A percentile compares a stretch with the other conserved stretches of the same genome.
Evolutionary conservation across 169 alveolate species (phyloP).

Genomic region (Plasmodium berghei): DNA sequence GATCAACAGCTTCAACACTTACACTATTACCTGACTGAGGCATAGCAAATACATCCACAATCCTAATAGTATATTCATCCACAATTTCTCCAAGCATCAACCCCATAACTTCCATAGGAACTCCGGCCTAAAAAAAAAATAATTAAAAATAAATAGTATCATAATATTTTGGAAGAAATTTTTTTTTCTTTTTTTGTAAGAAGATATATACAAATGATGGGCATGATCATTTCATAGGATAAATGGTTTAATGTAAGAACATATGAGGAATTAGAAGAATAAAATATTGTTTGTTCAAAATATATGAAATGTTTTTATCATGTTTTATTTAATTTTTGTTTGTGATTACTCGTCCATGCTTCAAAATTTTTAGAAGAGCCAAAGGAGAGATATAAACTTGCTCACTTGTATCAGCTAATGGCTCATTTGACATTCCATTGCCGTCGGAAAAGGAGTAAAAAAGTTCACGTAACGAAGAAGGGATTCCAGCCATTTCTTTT

Average conservation of each 20-base stretch:
- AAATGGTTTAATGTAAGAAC: too few relatives aligned
- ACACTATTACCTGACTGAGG: constrained; percentile 99
- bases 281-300: too few relatives aligned
- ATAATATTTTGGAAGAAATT: neutral
- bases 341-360: constrained; percentile 96
- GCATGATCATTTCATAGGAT: too few relatives aligned
- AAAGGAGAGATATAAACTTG: constrained; percentile 97
- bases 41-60: constrained; percentile 99
- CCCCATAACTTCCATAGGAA: constrained; percentile 99
- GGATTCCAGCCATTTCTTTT: constrained; percentile 69
- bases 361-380: constrained; percentile 97
- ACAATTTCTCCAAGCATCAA: constrained; percentile 99
- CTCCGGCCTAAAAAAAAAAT: constrained; percentile 93
- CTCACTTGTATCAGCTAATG: constrained; percentile 94
- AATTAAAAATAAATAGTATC: neutral
- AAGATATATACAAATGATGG: too few relatives aligned
- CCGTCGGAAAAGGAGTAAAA: constrained; percentile 85
- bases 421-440: constrained; percentile 81
- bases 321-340: neutral
- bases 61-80: constrained; percentile 99
- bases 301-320: too few relatives aligned
- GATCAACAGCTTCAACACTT: constrained; percentile 99
- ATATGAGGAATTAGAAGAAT: too few relatives aligned
- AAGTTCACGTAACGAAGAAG: constrained; percentile 78
- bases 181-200: neutral